Evolutionary conservation across 345 rosid genomes (phyloP).

Genomic region (Acer negundo): DNA sequence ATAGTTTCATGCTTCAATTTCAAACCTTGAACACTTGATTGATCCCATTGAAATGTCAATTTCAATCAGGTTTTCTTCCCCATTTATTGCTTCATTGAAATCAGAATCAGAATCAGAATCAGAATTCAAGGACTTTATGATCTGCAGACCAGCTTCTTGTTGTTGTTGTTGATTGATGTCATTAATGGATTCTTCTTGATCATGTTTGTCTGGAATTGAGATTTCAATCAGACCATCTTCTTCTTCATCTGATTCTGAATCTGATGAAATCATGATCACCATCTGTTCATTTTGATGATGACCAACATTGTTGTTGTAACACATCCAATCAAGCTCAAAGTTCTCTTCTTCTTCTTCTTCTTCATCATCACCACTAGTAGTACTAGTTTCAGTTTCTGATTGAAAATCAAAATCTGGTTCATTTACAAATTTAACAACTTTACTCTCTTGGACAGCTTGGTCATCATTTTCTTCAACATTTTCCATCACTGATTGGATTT

Average conservation of each 20-base stretch:
- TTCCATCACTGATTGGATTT: background rate
- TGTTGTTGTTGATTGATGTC: background rate
- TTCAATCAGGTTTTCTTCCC: constrained; percentile 77
- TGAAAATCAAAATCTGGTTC: constrained; percentile 28
- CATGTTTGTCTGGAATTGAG: constrained; percentile 33
- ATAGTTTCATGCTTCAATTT: constrained; percentile 29
- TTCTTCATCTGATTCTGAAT: constrained; percentile 29
- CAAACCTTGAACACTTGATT: constrained; percentile 49
- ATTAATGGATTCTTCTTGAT: background rate
- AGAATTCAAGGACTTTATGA: no score
- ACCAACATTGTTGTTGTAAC: constrained; percentile 3
- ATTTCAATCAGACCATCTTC: constrained; percentile 77
- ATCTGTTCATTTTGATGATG: constrained; percentile 22
- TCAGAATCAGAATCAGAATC: background rate
- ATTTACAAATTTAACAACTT: constrained; percentile 9
- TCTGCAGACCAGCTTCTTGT: no score
- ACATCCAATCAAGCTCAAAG: constrained; percentile 35
- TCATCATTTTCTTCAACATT: background rate
- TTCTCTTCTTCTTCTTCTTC: constrained; percentile 32
- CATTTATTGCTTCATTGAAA: constrained; percentile 42
- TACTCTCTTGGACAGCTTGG: constrained; percentile 23
- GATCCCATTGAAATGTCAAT: constrained; percentile 78
- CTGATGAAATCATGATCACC: constrained; percentile 11
- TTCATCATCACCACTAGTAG: constrained; percentile 8
- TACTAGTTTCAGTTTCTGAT: constrained; percentile 39